phyloP scores from a whole-genome alignment of 2,329 filamentous ascomycete genomes.

The Colletotrichum liaoningense region DNA sequence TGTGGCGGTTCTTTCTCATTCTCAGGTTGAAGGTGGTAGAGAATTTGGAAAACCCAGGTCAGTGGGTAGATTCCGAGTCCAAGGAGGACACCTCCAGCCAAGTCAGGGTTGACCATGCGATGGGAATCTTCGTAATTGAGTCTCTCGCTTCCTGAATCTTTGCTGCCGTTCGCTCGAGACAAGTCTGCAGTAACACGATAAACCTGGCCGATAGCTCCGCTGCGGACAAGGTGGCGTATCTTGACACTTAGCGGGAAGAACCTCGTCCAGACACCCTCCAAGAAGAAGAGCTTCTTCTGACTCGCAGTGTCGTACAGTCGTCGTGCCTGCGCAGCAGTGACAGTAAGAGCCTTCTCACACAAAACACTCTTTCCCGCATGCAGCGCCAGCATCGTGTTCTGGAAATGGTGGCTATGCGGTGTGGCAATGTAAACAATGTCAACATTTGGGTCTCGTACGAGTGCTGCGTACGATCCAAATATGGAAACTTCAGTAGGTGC shows the following conservation, averaged over 20 bases:
- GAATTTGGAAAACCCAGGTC: conserved; percentile 90
- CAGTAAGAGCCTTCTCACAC: conserved; percentile 91
- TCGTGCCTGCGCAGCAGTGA: conserved; percentile 81
- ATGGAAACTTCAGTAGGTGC: conserved; percentile 75
- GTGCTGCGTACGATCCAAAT: conserved; percentile 84
- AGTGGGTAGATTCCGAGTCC: conserved; percentile 90
- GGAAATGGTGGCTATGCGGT: conserved; percentile 92
- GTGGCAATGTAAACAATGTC: conserved; percentile 92
- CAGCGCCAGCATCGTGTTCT: conserved; percentile 85
- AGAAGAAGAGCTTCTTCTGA: conserved; percentile 79
- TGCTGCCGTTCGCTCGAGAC: conserved; percentile 68
- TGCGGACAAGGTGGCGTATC: conserved; percentile 71
- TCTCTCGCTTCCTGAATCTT: conserved; percentile 63
- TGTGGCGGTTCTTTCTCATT: conserved; percentile 75
- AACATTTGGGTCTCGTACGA: conserved; percentile 81
- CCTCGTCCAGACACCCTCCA: conserved; percentile 91
- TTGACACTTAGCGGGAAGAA: conserved; percentile 87
- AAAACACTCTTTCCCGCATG: conserved; percentile 87
- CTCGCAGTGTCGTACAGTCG: conserved; percentile 78
- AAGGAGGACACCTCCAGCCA: conserved; percentile 85
- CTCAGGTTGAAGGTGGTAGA: conserved; percentile 82
- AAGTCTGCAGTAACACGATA: conserved; percentile 69
- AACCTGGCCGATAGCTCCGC: conserved; percentile 68
- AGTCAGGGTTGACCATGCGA: conserved; percentile 83
- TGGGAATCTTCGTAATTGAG: conserved; percentile 69